A percentile compares a stretch with the other conserved stretches of the same genome.
Evolutionary conservation across 208 protist genomes (phyloP).

Genomic region (Trypanosoma avium): DNA sequence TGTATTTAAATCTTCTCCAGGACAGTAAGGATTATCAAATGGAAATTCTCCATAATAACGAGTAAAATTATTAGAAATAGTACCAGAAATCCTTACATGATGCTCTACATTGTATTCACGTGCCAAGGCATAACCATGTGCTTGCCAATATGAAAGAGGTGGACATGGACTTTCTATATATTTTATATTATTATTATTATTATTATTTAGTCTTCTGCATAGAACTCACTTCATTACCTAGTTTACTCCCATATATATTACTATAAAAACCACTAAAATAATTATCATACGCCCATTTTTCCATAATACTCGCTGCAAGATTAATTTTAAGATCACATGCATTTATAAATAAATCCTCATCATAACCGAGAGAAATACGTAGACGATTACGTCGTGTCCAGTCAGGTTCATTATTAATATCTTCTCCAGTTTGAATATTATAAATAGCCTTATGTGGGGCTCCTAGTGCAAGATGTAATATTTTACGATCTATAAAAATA

Average conservation of each 20-base stretch:
- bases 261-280: slow-evolving; percentile 16
- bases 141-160: slow-evolving; percentile 79
- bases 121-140: slow-evolving; percentile 52
- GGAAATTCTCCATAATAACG: slow-evolving; percentile 72
- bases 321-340: slow-evolving; percentile 47
- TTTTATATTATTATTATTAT: not conserved
- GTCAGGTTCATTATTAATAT: slow-evolving; percentile 59
- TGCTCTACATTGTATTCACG: slow-evolving; percentile 44
- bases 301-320: slow-evolving; percentile 55
- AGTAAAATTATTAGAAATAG: slow-evolving; percentile 59
- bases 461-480: slow-evolving; percentile 74
- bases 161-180: slow-evolving; percentile 29
- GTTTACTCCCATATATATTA: not conserved
- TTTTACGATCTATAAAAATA: slow-evolving; percentile 59
- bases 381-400: slow-evolving; percentile 71
- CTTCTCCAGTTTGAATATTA: slow-evolving; percentile 17
- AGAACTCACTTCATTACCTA: not conserved
- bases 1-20: slow-evolving; percentile 87
- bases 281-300: slow-evolving; percentile 58
- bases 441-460: slow-evolving; percentile 34
- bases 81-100: slow-evolving; percentile 42
- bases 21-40: slow-evolving; percentile 82
- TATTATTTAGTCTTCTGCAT: not conserved
- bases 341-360: slow-evolving; percentile 73
- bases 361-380: slow-evolving; percentile 83